Base-by-base conservation (phyloP, 2,329 filamentous ascomycete genomes). In the Cordyceps farinosa region DNA sequence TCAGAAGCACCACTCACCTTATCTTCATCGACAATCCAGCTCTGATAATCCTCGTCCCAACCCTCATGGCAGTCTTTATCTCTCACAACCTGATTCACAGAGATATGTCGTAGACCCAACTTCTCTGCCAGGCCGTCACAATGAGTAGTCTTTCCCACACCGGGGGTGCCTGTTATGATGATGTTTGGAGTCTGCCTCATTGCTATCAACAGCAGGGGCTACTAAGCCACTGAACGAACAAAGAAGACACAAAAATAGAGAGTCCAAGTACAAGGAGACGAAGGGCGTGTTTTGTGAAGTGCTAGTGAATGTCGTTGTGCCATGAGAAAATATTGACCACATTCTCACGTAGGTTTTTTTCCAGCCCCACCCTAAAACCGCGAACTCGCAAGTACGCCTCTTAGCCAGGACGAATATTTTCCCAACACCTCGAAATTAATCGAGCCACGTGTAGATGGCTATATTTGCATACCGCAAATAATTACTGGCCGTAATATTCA, bases 11-110 rank as follows among this genome's bases (percentile, higher is more conserved):
- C 9, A 70, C 77, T 65, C 72, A 92, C 91, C 84, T 96, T 96
- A 73, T 99, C 95, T 76, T 99, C 95, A 73, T 99, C 94, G 17
- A 99, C 93, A 64, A 98, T 90, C 87, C 90, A 96, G 70, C 90
- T 92, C 74, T 91, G 87, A 61, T 89, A 87, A 74, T 93, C 90
- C 50, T 96, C 90, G 69, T 96, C 92, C 78, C 86, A 96, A 30
- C 90, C 90, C 72, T 97, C 92, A 71, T 95, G 90, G 72, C 93
- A 97, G 64, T 84, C 87, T 68, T 89, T 86, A 66, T 96, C 91
- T 77, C 97, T 97, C 66, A 96, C 93, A 45, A 98, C 82, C 69
- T 96, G 86, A 76, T 98, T 99, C 71, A 99, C 87, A 10, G 90
- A 90, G 15, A 99, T 76, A 75, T 97, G 93, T 70, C 87, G 88